These are phyloP conservation scores for Globisporangium polare DNA, from an alignment of 352 stramenopile species.

Conservation along the genomic window DNA sequence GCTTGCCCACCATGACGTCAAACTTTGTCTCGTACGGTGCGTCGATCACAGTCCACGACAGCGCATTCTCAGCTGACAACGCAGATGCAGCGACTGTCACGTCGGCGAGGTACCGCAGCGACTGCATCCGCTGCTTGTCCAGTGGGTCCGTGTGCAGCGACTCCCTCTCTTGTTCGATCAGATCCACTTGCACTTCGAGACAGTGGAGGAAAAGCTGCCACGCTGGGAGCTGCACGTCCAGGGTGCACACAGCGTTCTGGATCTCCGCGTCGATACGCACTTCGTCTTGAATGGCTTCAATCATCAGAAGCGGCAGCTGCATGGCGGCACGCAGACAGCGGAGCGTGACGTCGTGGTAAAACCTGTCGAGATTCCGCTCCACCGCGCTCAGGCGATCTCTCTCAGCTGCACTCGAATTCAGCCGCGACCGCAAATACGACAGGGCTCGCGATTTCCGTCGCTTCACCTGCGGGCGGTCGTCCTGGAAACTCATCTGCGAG, in stretches of 20 bases:
- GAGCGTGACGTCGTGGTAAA: conserved; percentile 51
- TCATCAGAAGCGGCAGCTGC: conserved; percentile 50
- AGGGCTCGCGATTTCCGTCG: conserved; percentile 33
- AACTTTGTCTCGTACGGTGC: conserved; percentile 36
- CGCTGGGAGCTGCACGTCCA: conserved; percentile 33
- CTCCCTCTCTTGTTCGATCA: conserved; percentile 41
- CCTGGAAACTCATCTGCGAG: conserved; percentile 47
- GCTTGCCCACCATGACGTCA: conserved; percentile 37
- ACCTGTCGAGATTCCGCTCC: conserved; percentile 43
- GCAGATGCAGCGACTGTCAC: conserved; percentile 35
- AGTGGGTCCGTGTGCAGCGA: conserved; percentile 26
- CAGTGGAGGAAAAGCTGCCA: conserved; percentile 61
- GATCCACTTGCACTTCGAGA: conserved; percentile 51
- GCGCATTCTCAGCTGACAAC: conserved; percentile 34
- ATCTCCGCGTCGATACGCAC: conserved; percentile 45
- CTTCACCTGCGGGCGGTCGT: conserved; percentile 35
- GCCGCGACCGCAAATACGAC: conserved; percentile 34
- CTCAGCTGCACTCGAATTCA: conserved; percentile 30
- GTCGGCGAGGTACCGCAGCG: conserved; percentile 53
- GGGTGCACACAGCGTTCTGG: conserved; percentile 38
- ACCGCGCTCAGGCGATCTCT: conserved; percentile 28
- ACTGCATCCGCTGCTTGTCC: conserved; percentile 46
- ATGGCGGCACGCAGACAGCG: conserved; percentile 38
- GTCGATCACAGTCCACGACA: conserved; percentile 43
- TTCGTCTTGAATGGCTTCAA: conserved; percentile 38